Percentiles rank a stretch among this genome's conserved stretches.
Evolutionary conservation across 2,329 filamentous ascomycete genomes (phyloP).

Genomic region (Dactylonectria macrodidyma): DNA sequence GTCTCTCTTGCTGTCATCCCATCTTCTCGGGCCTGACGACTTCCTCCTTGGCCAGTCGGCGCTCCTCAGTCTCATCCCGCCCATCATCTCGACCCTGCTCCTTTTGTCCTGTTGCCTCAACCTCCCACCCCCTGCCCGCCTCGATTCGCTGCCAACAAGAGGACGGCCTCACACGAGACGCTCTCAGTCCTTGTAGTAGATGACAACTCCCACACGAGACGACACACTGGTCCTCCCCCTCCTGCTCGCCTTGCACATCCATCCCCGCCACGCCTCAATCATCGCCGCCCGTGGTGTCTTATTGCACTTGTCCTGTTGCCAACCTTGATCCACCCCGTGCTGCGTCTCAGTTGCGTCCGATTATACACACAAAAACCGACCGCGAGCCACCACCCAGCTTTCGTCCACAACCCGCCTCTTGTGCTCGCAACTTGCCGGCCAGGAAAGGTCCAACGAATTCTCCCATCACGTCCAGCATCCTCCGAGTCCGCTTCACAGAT

Average conservation of each 20-base stretch:
- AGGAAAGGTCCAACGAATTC: conserved; percentile 47
- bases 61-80: conserved; percentile 40
- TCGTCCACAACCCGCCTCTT: conserved; percentile 49
- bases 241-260: conserved; percentile 31
- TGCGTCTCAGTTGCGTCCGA: conserved; percentile 59
- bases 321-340: conserved; percentile 58
- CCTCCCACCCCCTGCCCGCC: conserved; percentile 36
- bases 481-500: conserved; percentile 51
- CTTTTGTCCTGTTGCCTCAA: conserved; percentile 36
- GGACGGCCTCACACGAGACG: conserved; percentile 34
- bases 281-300: conserved; percentile 45
- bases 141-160: conserved; percentile 36
- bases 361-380: conserved; percentile 67
- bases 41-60: conserved; percentile 44
- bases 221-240: conserved; percentile 38
- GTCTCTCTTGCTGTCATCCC: conserved; percentile 45
- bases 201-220: conserved; percentile 36
- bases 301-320: conserved; percentile 53
- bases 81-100: conserved; percentile 28
- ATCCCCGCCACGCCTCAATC: conserved; percentile 38
- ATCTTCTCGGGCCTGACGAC: conserved; percentile 43
- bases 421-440: conserved; percentile 48
- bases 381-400: conserved; percentile 58
- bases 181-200: conserved; percentile 27
- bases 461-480: conserved; percentile 35